phyloP scores from a whole-genome alignment of 352 stramenopile genomes.

The Globisporangium echinulatum region DNA sequence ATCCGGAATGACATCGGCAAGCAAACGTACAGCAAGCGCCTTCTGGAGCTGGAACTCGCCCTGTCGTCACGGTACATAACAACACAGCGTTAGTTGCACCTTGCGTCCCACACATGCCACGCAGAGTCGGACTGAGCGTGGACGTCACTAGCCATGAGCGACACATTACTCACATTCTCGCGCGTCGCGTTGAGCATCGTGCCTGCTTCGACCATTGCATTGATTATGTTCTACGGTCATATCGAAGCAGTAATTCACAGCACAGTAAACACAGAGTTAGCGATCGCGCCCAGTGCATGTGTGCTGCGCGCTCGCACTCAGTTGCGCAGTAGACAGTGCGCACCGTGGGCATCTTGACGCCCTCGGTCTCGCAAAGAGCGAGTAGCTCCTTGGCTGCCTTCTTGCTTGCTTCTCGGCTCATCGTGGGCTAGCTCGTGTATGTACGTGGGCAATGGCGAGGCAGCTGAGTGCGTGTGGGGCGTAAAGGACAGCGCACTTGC shows the following conservation, averaged over 20 bases:
- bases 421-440: slow-evolving; percentile 5
- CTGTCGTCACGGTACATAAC: slow-evolving; percentile 14
- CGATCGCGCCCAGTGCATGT: background rate
- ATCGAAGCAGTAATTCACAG: background rate
- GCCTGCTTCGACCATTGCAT: slow-evolving; percentile 74
- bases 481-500: background rate
- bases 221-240: slow-evolving; percentile 45
- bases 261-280: background rate
- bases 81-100: background rate
- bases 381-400: slow-evolving; percentile 77
- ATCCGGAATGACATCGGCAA: too few relatives aligned
- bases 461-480: background rate
- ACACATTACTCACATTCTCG: slow-evolving; percentile 37
- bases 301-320: background rate
- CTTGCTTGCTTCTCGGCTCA: slow-evolving; percentile 42
- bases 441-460: background rate
- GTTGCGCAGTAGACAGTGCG: background rate
- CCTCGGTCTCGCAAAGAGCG: slow-evolving; percentile 66
- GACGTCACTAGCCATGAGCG: too few relatives aligned
- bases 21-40: slow-evolving; percentile 41
- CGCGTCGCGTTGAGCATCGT: slow-evolving; percentile 84
- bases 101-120: too few relatives aligned
- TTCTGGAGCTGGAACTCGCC: slow-evolving; percentile 70
- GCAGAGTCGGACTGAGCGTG: too few relatives aligned
- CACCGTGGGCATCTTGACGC: slow-evolving; percentile 76